A percentile compares a stretch with the other conserved stretches of the same genome.
Conservation (phyloP, 83 land plant genomes). For the Thuja plicata region DNA sequence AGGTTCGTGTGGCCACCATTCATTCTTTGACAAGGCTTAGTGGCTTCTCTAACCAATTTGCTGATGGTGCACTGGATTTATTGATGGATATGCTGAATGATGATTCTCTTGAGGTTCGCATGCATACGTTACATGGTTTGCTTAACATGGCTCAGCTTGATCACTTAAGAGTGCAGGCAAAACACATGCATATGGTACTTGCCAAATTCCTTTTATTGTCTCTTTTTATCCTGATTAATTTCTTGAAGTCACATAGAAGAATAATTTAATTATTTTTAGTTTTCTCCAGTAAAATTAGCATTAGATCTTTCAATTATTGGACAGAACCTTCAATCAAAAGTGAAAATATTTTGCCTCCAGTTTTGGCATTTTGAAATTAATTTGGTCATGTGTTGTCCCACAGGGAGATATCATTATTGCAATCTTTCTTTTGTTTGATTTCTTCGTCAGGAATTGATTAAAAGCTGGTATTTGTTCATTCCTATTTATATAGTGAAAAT, state of each 20-base stretch:
- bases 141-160: constrained; percentile 40
- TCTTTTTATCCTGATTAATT: background rate
- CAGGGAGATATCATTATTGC: background rate
- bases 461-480: background rate
- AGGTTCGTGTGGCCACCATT: constrained; percentile 76
- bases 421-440: background rate
- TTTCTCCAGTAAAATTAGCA: background rate
- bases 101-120: constrained; percentile 52
- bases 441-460: background rate
- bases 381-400: background rate
- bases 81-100: constrained; percentile 82
- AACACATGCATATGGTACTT: constrained; percentile 72
- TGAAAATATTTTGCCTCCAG: background rate
- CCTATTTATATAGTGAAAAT: background rate
- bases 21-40: constrained; percentile 44
- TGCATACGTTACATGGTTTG: constrained; percentile 58
- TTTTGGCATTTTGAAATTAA: background rate
- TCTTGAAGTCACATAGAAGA: background rate
- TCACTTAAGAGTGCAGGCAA: constrained; percentile 47
- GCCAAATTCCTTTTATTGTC: background rate
- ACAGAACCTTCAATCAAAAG: background rate
- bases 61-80: constrained; percentile 45
- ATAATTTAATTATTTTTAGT: background rate
- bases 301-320: background rate
- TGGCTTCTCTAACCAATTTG: constrained; percentile 46